Conservation (phyloP, 805 yeast genomes). For the Suhomyces kilbournensis region DNA sequence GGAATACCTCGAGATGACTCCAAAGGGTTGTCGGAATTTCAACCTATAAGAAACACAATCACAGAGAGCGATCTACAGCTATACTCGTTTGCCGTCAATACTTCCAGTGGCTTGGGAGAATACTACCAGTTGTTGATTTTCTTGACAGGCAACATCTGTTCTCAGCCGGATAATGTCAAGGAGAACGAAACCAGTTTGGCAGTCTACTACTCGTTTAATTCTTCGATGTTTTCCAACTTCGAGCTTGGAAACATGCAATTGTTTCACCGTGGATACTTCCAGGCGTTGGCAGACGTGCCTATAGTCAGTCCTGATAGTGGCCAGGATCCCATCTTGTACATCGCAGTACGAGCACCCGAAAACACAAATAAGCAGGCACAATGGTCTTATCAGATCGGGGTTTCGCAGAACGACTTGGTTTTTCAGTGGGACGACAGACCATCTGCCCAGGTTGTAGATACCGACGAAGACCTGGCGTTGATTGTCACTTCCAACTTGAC, state of each 20-base stretch:
- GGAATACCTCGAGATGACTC: conserved; percentile 9
- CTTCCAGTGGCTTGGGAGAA: conserved; percentile 43
- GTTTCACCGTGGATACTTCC: conserved; percentile 36
- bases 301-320: conserved; percentile 6
- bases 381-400: conserved; percentile 71
- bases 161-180: conserved; percentile 18
- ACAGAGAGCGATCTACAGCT: conserved; percentile 37
- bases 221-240: conserved; percentile 28
- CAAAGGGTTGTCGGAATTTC: conserved; percentile 33
- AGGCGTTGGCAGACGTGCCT: conserved; percentile 38
- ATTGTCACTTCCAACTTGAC: conserved; percentile 58
- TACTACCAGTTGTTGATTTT: conserved; percentile 48
- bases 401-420: conserved; percentile 58
- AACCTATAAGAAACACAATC: conserved; percentile 35
- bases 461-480: conserved; percentile 67
- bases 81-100: conserved; percentile 44
- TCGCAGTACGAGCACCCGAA: conserved; percentile 42
- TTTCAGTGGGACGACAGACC: conserved; percentile 67
- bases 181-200: conserved; percentile 27
- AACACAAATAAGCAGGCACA: conserved; percentile 29
- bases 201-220: conserved; percentile 39
- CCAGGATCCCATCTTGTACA: conserved; percentile 24
- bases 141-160: conserved; percentile 50
- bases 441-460: conserved; percentile 59
- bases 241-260: conserved; percentile 27